Evolutionary conservation across 2,329 filamentous ascomycete genomes (phyloP).

Genomic region (Neurospora sp.): DNA sequence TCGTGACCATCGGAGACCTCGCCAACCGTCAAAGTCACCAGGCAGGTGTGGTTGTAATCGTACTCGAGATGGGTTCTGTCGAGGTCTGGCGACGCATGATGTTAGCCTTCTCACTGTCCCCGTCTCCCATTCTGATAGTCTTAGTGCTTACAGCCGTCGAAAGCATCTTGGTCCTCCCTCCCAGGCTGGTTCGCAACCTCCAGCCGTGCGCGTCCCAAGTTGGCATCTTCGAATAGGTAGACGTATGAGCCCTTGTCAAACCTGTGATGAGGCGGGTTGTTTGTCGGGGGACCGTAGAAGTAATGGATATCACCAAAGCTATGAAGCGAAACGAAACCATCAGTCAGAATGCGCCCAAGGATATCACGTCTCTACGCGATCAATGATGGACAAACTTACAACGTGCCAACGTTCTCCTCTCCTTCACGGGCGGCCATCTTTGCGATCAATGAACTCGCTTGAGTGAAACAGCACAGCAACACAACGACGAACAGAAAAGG

Average conservation of each 20-base stretch:
- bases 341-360: conserved; percentile 16
- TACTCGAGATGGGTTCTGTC: conserved; percentile 56
- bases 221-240: conserved; percentile 67
- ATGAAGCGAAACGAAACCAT: neutral
- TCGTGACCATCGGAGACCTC: conserved; percentile 37
- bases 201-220: conserved; percentile 55
- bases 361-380: neutral
- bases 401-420: conserved; percentile 37
- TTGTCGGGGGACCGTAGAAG: conserved; percentile 59
- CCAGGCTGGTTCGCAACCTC: conserved; percentile 69
- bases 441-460: neutral
- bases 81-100: conserved; percentile 38
- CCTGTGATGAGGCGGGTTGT: conserved; percentile 64
- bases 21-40: conserved; percentile 58
- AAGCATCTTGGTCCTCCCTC: conserved; percentile 67
- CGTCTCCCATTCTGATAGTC: neutral
- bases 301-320: conserved; percentile 75
- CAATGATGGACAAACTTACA: conserved; percentile 23
- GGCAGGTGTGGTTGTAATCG: conserved; percentile 63
- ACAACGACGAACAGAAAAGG: neutral
- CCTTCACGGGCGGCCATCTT: conserved; percentile 35
- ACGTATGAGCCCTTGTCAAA: conserved; percentile 75
- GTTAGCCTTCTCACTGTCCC: conserved; percentile 10
- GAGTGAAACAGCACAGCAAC: neutral
- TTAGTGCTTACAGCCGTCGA: conserved; percentile 56